Evolutionary conservation across 106 monocot species (phyloP).

Genomic region (Alisma plantagoaquatica): DNA sequence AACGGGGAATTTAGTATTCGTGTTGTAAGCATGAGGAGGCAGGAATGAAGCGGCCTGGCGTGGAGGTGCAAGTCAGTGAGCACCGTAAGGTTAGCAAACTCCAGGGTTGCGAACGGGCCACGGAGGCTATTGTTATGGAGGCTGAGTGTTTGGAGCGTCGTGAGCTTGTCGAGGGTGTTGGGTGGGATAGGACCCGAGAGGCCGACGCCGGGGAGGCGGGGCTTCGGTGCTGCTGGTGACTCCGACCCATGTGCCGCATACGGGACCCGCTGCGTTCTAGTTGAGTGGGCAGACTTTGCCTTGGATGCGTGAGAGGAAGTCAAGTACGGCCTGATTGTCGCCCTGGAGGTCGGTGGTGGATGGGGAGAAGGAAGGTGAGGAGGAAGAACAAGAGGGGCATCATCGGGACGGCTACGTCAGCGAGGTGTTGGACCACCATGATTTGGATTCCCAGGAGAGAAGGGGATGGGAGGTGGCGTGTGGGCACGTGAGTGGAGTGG

Average conservation of each 20-base stretch:
- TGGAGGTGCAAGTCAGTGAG: slow-evolving; percentile 59
- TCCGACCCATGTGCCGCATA: slow-evolving; percentile 54
- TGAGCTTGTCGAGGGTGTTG: slow-evolving; percentile 45
- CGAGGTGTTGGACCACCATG: no score
- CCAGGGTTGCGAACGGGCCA: slow-evolving; percentile 52
- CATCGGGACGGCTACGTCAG: no score
- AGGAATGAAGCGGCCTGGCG: no score
- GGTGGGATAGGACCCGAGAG: slow-evolving; percentile 57
- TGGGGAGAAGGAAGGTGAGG: slow-evolving; percentile 17
- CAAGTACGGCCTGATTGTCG: slow-evolving; percentile 45
- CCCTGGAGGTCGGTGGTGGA: not conserved
- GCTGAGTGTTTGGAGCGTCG: slow-evolving; percentile 46
- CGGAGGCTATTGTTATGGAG: slow-evolving; percentile 64
- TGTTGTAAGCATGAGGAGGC: no score
- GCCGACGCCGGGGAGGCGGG: slow-evolving; percentile 48
- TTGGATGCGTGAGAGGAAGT: slow-evolving; percentile 36
- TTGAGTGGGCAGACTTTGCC: slow-evolving; percentile 11
- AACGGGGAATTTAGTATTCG: no score
- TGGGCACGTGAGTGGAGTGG: no score
- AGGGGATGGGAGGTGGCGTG: no score
- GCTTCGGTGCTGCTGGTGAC: slow-evolving; percentile 30
- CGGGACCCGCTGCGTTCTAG: slow-evolving; percentile 35
- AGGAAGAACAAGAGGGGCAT: not conserved
- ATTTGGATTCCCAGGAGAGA: no score
- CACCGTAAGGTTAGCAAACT: slow-evolving; percentile 16